Conservation (phyloP, 2,329 filamentous ascomycete species). For the Diaporthe sp. region DNA sequence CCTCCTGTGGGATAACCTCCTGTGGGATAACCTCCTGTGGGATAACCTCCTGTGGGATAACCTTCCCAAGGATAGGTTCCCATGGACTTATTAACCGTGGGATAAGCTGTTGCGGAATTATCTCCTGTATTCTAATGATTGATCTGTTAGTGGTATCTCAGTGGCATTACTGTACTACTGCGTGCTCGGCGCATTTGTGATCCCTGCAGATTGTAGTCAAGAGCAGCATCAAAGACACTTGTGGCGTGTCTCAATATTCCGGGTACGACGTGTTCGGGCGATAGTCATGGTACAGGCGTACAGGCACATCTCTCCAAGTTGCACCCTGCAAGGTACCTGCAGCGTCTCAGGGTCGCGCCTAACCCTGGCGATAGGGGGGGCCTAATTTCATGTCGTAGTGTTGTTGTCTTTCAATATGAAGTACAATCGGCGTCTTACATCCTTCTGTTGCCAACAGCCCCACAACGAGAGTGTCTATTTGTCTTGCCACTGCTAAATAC, state of each 20-base stretch:
- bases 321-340: not conserved
- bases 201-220: not conserved
- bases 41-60: not conserved
- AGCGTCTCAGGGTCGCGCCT: not conserved
- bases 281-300: not conserved
- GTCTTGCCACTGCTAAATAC: not conserved
- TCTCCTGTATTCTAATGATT: not conserved
- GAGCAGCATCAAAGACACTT: constrained; percentile 12
- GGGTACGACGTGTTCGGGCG: constrained; percentile 10
- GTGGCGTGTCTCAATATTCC: not conserved
- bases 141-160: not conserved
- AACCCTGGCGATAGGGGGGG: not conserved
- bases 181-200: not conserved
- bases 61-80: too few relatives aligned
- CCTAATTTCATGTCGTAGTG: not conserved
- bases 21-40: too few relatives aligned
- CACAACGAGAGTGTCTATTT: not conserved
- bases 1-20: not conserved
- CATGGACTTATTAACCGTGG: not conserved
- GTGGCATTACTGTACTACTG: not conserved
- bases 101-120: not conserved
- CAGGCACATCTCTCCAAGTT: not conserved
- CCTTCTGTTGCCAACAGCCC: not conserved
- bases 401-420: not conserved
- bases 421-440: not conserved